Conservation (phyloP, 257 asterid species). For the Solanum bulbocastanum region DNA sequence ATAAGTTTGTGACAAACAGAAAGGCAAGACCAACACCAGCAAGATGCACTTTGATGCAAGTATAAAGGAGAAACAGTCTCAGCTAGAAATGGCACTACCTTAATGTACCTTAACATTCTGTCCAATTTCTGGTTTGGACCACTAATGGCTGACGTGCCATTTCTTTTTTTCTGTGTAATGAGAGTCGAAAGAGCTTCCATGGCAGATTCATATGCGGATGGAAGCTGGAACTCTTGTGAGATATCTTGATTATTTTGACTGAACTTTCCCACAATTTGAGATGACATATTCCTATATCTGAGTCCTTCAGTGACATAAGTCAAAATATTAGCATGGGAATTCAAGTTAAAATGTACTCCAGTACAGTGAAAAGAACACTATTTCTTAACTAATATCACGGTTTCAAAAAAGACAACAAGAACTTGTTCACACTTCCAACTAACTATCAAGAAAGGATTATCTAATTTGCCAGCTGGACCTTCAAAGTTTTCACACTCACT, state of each 20-base stretch:
- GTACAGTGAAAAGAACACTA: neutral
- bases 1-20: neutral
- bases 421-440: neutral
- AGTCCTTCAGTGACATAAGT: neutral
- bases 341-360: neutral
- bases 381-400: neutral
- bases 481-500: neutral
- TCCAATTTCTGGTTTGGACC: conserved; percentile 39
- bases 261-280: conserved; percentile 20
- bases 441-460: neutral
- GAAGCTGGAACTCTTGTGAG: conserved; percentile 12
- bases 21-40: neutral
- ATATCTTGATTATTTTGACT: conserved; percentile 26
- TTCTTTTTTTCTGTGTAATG: conserved; percentile 51
- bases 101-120: conserved; percentile 58
- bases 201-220: conserved; percentile 56
- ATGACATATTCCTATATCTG: neutral
- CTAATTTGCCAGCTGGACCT: neutral
- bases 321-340: neutral
- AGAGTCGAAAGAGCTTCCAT: conserved; percentile 94
- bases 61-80: neutral
- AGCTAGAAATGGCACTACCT: conserved; percentile 31
- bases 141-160: conserved; percentile 23
- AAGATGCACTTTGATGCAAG: neutral
- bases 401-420: neutral